A percentile compares a stretch with the other conserved stretches of the same genome.
These are phyloP conservation scores for Boletus speciosus DNA, from an alignment of 768 basidiomycete genomes.

Conservation along the genomic window DNA sequence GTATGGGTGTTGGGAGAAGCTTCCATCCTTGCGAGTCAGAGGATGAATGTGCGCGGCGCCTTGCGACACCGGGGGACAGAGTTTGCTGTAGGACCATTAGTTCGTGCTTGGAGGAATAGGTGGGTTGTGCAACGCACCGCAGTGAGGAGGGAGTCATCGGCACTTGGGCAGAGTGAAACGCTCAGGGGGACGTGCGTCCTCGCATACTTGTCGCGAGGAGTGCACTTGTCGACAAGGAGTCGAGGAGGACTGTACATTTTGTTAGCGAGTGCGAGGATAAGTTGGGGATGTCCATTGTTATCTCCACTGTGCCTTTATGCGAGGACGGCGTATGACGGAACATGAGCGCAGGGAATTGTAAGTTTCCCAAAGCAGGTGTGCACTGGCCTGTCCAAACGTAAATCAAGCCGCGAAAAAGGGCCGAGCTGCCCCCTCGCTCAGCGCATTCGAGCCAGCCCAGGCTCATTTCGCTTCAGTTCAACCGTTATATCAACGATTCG, in stretches of 20 bases:
- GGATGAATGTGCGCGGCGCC: slow-evolving; percentile 32
- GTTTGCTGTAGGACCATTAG: slow-evolving; percentile 16
- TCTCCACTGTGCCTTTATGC: slow-evolving; percentile 22
- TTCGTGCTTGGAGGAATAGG: neutral
- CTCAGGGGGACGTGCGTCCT: slow-evolving; percentile 29
- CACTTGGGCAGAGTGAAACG: slow-evolving; percentile 25
- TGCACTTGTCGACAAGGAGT: slow-evolving; percentile 33
- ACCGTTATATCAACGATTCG: slow-evolving; percentile 15
- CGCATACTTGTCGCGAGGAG: slow-evolving; percentile 33
- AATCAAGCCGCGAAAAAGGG: slow-evolving; percentile 16
- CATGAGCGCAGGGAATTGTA: slow-evolving; percentile 17
- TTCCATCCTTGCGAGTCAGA: slow-evolving; percentile 34
- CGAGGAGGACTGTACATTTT: slow-evolving; percentile 22
- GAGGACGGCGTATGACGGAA: slow-evolving; percentile 14
- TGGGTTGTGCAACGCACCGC: slow-evolving; percentile 11
- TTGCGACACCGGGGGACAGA: slow-evolving; percentile 7
- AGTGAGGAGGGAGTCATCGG: slow-evolving; percentile 26
- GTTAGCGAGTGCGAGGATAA: slow-evolving; percentile 1
- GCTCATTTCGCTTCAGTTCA: slow-evolving; percentile 19
- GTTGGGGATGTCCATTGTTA: neutral
- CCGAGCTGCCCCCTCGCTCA: slow-evolving; percentile 6
- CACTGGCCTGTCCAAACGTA: slow-evolving; percentile 20
- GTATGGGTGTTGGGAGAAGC: slow-evolving; percentile 31
- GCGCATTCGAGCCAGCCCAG: neutral
- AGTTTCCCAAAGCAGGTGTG: slow-evolving; percentile 1